Conservation (phyloP, 2,329 filamentous ascomycete species). For the Parafenestella ontariensis region DNA sequence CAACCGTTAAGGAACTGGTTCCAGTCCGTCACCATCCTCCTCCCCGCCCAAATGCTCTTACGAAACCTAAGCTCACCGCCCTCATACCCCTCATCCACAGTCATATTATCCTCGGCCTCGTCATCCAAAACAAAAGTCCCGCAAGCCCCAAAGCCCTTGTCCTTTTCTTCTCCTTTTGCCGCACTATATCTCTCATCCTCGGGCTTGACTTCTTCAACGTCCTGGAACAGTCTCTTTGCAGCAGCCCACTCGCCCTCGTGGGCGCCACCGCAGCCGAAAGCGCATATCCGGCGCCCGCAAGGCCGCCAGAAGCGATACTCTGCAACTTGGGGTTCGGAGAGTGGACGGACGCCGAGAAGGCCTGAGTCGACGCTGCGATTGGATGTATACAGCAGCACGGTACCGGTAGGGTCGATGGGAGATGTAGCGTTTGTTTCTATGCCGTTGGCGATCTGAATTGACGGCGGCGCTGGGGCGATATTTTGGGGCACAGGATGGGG, state of each 20-base stretch:
- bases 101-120: neutral
- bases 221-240: constrained; percentile 40
- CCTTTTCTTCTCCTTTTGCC: neutral
- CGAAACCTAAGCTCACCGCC: neutral
- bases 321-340: constrained; percentile 43
- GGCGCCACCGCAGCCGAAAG: constrained; percentile 40
- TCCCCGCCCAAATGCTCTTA: constrained; percentile 19
- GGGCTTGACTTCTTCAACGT: constrained; percentile 23
- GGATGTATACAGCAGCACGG: constrained; percentile 40
- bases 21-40: constrained; percentile 22
- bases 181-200: neutral
- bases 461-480: neutral
- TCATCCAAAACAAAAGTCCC: constrained; percentile 5
- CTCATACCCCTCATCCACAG: neutral
- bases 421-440: constrained; percentile 28
- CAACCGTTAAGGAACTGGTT: constrained; percentile 15
- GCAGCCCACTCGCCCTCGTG: constrained; percentile 38
- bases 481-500: neutral
- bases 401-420: constrained; percentile 36
- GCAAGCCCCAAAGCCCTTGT: neutral
- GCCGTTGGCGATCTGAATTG: constrained; percentile 41
- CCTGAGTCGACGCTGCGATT: constrained; percentile 37
- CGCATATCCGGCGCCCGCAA: constrained; percentile 38
- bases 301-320: constrained; percentile 48
- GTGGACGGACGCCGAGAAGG: constrained; percentile 36